A percentile compares a stretch with the other conserved stretches of the same genome.
Evolutionary conservation across 768 basidiomycete genomes (phyloP).

Genomic region (Mycena leptocephala): DNA sequence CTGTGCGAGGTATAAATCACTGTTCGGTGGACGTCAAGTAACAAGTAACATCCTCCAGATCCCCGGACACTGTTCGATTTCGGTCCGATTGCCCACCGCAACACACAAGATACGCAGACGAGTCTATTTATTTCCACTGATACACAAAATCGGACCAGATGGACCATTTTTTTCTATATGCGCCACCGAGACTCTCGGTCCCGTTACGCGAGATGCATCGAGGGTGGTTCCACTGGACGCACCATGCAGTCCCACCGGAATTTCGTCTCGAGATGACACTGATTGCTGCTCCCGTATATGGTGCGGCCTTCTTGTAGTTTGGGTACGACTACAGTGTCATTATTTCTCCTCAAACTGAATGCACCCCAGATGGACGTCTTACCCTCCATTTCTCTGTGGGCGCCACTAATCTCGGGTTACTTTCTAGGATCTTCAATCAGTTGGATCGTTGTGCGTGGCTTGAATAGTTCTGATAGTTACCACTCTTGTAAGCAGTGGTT

Average conservation of each 20-base stretch:
- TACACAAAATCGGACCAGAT: too few species aligned
- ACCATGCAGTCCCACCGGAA: constrained; percentile 78
- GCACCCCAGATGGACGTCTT: constrained; percentile 70
- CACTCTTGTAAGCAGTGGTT: neutral
- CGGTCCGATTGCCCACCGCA: too few species aligned
- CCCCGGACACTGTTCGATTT: too few species aligned
- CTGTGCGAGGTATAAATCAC: too few species aligned
- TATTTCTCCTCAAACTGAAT: constrained; percentile 8
- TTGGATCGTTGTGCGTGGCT: constrained; percentile 67
- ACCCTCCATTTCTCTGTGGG: constrained; percentile 68
- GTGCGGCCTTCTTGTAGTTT: constrained; percentile 78
- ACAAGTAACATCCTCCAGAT: too few species aligned
- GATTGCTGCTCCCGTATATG: constrained; percentile 67
- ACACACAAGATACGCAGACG: too few species aligned
- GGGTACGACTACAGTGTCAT: constrained; percentile 44
- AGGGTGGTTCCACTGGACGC: too few species aligned
- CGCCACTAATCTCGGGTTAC: constrained; percentile 66
- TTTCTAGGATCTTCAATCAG: constrained; percentile 69
- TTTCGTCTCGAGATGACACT: constrained; percentile 67
- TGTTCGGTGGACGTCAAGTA: too few species aligned
- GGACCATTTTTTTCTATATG: too few species aligned
- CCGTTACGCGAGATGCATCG: too few species aligned
- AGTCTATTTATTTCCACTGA: too few species aligned
- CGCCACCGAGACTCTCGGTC: too few species aligned
- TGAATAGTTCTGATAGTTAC: constrained; percentile 37